Conservation (phyloP, 1,139 yeast species). For the Scheffersomyces cryptocercus region DNA sequence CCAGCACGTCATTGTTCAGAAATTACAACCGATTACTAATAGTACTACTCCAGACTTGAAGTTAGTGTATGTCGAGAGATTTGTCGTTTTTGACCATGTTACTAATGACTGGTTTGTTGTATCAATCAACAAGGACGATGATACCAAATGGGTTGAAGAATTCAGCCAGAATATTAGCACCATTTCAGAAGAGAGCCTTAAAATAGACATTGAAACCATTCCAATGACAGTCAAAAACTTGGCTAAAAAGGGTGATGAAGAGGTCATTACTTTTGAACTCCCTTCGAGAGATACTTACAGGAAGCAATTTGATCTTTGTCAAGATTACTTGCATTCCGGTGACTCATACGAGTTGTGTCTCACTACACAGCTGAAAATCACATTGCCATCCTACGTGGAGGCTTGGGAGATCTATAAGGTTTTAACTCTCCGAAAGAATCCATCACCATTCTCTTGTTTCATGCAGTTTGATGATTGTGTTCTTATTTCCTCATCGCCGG, state of each 20-base stretch:
- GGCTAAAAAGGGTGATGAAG: slow-evolving; percentile 18
- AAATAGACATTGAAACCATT: slow-evolving; percentile 19
- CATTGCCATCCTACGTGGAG: slow-evolving; percentile 42
- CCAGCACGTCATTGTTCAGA: slow-evolving; percentile 39
- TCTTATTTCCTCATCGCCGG: slow-evolving; percentile 90
- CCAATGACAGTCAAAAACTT: slow-evolving; percentile 30
- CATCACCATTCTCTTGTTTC: slow-evolving; percentile 90
- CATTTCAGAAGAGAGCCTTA: slow-evolving; percentile 4
- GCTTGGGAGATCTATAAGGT: slow-evolving; percentile 85
- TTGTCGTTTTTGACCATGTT: slow-evolving; percentile 55
- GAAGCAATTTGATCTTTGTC: slow-evolving; percentile 62
- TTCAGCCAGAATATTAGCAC: slow-evolving; percentile 6
- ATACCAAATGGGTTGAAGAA: slow-evolving; percentile 34
- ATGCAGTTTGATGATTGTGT: slow-evolving; percentile 71
- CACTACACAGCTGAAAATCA: slow-evolving; percentile 73
- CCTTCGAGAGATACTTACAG: slow-evolving; percentile 61
- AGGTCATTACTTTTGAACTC: slow-evolving; percentile 35
- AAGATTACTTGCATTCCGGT: slow-evolving; percentile 70
- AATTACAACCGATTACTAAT: slow-evolving; percentile 30
- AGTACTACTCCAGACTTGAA: slow-evolving; percentile 68
- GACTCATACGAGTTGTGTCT: slow-evolving; percentile 94
- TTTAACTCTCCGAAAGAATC: slow-evolving; percentile 65
- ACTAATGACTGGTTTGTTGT: slow-evolving; percentile 54
- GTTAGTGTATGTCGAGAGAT: slow-evolving; percentile 69
- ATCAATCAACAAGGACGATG: slow-evolving; percentile 43